Conservation (phyloP, 768 basidiomycete genomes). For the Brasilioporus rufonigricans region DNA sequence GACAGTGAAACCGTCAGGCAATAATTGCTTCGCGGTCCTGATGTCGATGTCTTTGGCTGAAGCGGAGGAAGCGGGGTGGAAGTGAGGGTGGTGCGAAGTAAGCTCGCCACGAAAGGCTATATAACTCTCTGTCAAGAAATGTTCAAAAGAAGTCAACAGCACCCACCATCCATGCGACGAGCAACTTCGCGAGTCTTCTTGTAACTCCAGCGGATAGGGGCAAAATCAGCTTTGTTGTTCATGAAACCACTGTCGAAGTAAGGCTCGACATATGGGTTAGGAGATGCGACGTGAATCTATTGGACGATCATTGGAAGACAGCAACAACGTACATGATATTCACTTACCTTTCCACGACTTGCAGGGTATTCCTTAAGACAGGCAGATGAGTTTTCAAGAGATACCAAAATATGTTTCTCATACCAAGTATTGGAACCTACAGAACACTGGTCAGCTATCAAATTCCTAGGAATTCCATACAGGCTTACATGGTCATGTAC, state of each 20-base stretch:
- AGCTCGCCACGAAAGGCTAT: conserved; percentile 70
- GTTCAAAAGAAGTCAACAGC: too few species aligned
- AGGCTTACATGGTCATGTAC: conserved; percentile 58
- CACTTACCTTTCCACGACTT: conserved; percentile 59
- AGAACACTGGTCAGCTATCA: too few species aligned
- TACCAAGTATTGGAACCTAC: conserved; percentile 26
- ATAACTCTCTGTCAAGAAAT: neutral
- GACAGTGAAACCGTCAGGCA: conserved; percentile 60
- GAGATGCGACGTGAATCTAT: conserved; percentile 60
- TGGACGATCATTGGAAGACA: neutral
- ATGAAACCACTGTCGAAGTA: conserved; percentile 75
- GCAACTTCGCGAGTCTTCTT: conserved; percentile 74
- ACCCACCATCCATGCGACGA: conserved; percentile 64
- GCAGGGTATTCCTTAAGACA: conserved; percentile 57
- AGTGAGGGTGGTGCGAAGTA: conserved; percentile 70
- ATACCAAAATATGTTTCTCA: neutral
- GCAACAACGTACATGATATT: neutral
- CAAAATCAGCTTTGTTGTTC: conserved; percentile 76
- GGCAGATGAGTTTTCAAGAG: neutral
- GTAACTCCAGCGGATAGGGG: conserved; percentile 74
- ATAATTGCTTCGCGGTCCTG: conserved; percentile 59
- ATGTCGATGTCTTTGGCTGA: conserved; percentile 63
- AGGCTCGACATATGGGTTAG: conserved; percentile 61
- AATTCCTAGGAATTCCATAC: conserved; percentile 37
- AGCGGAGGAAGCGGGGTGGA: conserved; percentile 67